Evolutionary conservation across 2,329 filamentous ascomycete genomes (phyloP).

Genomic region (Penicillium sp.): DNA sequence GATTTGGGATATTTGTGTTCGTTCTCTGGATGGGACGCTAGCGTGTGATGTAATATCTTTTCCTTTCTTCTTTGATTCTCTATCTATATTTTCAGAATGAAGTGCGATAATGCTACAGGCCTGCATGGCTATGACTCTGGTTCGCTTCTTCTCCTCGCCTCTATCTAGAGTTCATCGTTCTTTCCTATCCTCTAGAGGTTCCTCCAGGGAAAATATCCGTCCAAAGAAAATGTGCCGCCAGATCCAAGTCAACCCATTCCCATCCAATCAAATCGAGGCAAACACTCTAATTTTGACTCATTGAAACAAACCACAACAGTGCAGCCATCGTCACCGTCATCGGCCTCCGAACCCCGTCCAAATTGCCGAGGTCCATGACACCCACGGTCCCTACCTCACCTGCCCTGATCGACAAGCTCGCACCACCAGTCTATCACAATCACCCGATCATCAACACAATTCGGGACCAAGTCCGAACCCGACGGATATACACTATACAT

Average conservation of each 20-base stretch:
- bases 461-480: conserved; percentile 5
- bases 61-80: neutral
- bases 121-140: neutral
- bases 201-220: neutral
- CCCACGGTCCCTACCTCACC: neutral
- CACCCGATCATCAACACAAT: conserved; percentile 9
- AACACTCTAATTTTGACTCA: neutral
- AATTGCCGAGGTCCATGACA: conserved; percentile 20
- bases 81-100: conserved; percentile 3
- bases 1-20: conserved; percentile 9
- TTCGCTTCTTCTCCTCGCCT: neutral
- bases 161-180: neutral
- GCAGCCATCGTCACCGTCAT: neutral
- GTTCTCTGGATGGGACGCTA: conserved; percentile 14
- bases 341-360: conserved; percentile 3
- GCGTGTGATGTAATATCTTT: conserved; percentile 28
- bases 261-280: neutral
- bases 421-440: neutral
- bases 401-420: conserved; percentile 7
- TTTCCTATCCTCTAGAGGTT: neutral
- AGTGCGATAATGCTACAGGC: neutral
- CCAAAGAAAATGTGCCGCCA: neutral
- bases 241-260: neutral
- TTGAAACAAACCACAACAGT: neutral
- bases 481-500: neutral